Percentiles rank a stretch among this genome's conserved stretches.
phyloP scores from a whole-genome alignment of 2,329 filamentous ascomycete species.

The Penicillium expansum region DNA sequence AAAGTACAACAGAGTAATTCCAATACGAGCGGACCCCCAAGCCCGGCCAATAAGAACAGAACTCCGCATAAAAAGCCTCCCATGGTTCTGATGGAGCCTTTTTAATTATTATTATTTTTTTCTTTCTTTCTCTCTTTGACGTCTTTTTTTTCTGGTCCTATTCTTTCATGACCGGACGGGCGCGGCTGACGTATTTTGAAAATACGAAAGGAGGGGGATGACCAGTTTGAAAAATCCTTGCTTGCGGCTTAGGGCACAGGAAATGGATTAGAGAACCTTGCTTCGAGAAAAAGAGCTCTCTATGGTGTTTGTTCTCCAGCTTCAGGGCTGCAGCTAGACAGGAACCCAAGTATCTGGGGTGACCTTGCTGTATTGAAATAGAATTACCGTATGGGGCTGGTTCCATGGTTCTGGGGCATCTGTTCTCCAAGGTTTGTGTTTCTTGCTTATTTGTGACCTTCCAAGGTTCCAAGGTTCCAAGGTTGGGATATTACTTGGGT shows the following conservation, averaged over 20 bases:
- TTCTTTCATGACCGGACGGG: conserved; percentile 8
- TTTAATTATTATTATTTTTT: not conserved
- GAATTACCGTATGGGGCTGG: not conserved
- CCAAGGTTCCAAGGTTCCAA: too few relatives aligned
- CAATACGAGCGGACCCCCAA: conserved; percentile 16
- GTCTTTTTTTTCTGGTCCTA: not conserved
- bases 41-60: conserved; percentile 13
- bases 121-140: conserved; percentile 3
- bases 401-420: not conserved
- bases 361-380: not conserved
- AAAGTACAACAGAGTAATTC: conserved; percentile 15
- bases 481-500: too few relatives aligned
- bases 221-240: conserved; percentile 8
- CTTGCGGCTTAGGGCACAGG: not conserved
- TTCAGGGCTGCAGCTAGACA: not conserved
- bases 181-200: conserved; percentile 17
- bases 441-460: not conserved
- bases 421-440: not conserved
- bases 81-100: conserved; percentile 16
- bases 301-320: not conserved
- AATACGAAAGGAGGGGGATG: not conserved
- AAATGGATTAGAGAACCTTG: conserved; percentile 21
- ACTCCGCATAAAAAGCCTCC: conserved; percentile 1
- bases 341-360: not conserved
- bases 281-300: conserved; percentile 16